A percentile compares a stretch with the other conserved stretches of the same genome.
phyloP scores from a whole-genome alignment of 2,329 filamentous ascomycete genomes.

The Trichoderma sp. region DNA sequence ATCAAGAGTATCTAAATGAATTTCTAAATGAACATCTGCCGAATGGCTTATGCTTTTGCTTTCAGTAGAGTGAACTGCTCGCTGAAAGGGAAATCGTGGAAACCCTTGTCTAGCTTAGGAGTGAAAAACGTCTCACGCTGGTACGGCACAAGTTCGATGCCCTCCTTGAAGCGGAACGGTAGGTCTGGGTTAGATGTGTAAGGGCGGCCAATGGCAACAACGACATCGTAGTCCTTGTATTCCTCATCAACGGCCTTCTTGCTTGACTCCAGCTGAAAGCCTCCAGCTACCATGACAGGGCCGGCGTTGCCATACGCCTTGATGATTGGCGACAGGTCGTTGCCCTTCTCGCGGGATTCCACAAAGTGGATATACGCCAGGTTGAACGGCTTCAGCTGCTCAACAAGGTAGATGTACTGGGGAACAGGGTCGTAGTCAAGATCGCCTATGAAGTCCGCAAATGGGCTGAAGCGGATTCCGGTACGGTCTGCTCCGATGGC shows the following conservation, averaged over 20 bases:
- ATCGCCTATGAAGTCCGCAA: conserved; percentile 24
- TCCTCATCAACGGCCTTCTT: conserved; percentile 9
- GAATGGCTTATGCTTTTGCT: background rate
- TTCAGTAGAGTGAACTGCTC: background rate
- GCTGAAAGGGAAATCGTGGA: conserved; percentile 13
- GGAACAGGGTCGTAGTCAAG: background rate
- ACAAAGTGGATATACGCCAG: conserved; percentile 8
- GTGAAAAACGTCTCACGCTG: conserved; percentile 12
- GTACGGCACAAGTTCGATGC: background rate
- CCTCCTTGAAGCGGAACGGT: conserved; percentile 9
- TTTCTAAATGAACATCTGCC: background rate
- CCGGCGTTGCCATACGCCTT: conserved; percentile 2
- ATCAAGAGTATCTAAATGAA: background rate
- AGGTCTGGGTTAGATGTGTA: conserved; percentile 15
- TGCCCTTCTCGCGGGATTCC: conserved; percentile 9
- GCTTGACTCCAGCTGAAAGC: background rate
- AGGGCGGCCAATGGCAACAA: conserved; percentile 8
- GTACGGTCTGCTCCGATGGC: conserved; percentile 50
- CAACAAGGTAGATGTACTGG: conserved; percentile 8
- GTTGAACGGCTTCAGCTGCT: conserved; percentile 7
- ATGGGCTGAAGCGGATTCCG: conserved; percentile 58
- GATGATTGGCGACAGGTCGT: background rate
- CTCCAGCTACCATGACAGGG: conserved; percentile 4
- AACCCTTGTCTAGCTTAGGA: conserved; percentile 4
- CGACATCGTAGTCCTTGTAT: conserved; percentile 6